Conservation (phyloP, 805 yeast genomes). For the Cyberlindnera xishuangbannaensis region DNA sequence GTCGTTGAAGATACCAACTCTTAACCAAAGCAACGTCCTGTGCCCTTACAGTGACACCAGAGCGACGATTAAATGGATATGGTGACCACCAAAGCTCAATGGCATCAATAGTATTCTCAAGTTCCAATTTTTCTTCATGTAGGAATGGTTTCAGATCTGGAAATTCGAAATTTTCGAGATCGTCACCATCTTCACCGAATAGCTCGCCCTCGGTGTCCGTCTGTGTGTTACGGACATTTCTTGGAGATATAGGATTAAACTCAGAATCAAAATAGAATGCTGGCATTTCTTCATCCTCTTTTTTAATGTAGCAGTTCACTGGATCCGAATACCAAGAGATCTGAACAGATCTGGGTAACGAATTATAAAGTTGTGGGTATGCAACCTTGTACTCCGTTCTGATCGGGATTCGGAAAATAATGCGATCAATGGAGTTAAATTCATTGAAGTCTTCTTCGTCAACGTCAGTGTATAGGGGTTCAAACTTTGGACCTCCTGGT, state of each 20-base stretch:
- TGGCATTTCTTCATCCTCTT: constrained; percentile 40
- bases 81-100: constrained; percentile 75
- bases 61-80: constrained; percentile 72
- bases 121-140: constrained; percentile 36
- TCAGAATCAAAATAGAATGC: constrained; percentile 51
- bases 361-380: constrained; percentile 78
- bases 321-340: constrained; percentile 64
- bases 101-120: constrained; percentile 48
- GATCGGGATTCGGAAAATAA: constrained; percentile 71
- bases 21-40: constrained; percentile 86
- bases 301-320: constrained; percentile 40
- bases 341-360: constrained; percentile 61
- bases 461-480: constrained; percentile 67
- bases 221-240: constrained; percentile 21
- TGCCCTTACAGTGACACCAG: constrained; percentile 71
- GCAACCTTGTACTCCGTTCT: constrained; percentile 84
- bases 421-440: constrained; percentile 82
- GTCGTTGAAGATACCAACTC: constrained; percentile 71
- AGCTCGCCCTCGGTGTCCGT: constrained; percentile 20
- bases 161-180: constrained; percentile 34
- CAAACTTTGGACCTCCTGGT: constrained; percentile 96
- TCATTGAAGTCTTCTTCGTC: constrained; percentile 79
- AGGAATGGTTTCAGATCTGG: constrained; percentile 51
- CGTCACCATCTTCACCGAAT: constrained; percentile 29
- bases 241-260: constrained; percentile 49